Evolutionary conservation across 345 rosid genomes (phyloP), one percentile per base, ranked within the genome.

Genomic region (Eucalyptus erythrocorys): DNA sequence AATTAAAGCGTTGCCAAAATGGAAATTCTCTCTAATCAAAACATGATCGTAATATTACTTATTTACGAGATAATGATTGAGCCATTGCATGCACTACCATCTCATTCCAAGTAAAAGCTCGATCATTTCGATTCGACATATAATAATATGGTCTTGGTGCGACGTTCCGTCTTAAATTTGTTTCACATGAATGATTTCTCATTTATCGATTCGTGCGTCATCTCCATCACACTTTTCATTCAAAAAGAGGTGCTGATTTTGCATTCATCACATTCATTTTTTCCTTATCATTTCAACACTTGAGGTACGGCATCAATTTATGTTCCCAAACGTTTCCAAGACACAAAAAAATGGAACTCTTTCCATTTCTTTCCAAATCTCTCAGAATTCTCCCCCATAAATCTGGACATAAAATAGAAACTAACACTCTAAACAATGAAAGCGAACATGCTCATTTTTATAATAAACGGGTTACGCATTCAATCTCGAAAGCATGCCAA

Each of bases 61-160:
- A 4, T 0, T 55, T 24, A 51, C 0, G 3, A 22, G 64, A 24
- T 57, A 26, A 57, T 57, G 14, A 59, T 26, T 59, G n/a, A 59
- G 32, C 66, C 14, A 26, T 59, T 59, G 13, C 6, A 15, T 26
- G n/a, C 15, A 22, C 1, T 12, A 7, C 32, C 32, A 5, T 30
- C 66, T 59, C 66, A 5, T 13, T 59, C 2, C 2, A 59, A 12
- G 32, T 26, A 59, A 27, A 59, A 27, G n/a, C 30, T 11, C 27
- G 22, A 0, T 26, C 66, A 5, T 27, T 26, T 26, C 7, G 2
- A 59, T 59, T 59, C 32, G 6, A 59, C 15, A 10, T 5, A 59
- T 59, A 30, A 59, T 10, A 27, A 57, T 27, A 5, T 5, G 32
- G 2, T 59, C 32, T 59, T 4, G 0, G 1, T 10, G 15, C 2